Base-by-base conservation (phyloP, 1,284 basidiomycete genomes). In the Ceratobasidium sp. region DNA sequence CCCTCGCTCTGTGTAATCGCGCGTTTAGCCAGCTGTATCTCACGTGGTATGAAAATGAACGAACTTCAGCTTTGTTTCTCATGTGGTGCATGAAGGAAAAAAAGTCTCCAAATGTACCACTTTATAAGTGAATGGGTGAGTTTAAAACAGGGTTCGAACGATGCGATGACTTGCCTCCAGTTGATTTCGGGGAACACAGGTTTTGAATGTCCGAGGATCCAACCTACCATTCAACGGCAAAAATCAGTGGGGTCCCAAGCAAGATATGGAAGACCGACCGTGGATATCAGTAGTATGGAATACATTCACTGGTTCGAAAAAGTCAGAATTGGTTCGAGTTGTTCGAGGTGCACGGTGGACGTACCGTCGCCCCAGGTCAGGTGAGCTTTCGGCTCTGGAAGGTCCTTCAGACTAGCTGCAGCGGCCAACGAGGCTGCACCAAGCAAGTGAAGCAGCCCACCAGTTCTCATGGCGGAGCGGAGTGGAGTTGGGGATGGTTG, bases 211-310 rank as follows among this genome's bases (percentile, higher is more conserved):
- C 64, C 64, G 19, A 39, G 19, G 5, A 66, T 66, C 64, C 64
- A 66, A 2, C 64, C 64, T 66, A 34, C 11, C 34, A 24, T 53
- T 27, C 16, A 29, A 14, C 13, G 7, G 19, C 16, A 2, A 41
- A 39, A 14, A 14, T 66, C 22, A 51, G 24, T 53, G 24, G 7
- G 14, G 11, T 24, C 13, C 2, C 11, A 39, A 39, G 27, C 8
- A 4, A 63, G 24, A 6, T 2, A 24, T 63, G 22, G 9, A 19
- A 11, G 6, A 66, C 51, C 8, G 9, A 66, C 64, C 64, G 16
- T 66, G 64, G n/a, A 66, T 66, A 27, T 66, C 64, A 16, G 64
- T 66, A 2, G 64, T 66, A 37, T 66, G 64, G 14, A 66, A 31
- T 1, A 66, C 64, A 29, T 66, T 66, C 11, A 66, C 64, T 66